Percentiles rank a stretch among this genome's conserved stretches.
These are phyloP conservation scores for Hirsutella rhossiliensis DNA, from an alignment of 2,329 filamentous ascomycete genomes.

Conservation along the genomic window DNA sequence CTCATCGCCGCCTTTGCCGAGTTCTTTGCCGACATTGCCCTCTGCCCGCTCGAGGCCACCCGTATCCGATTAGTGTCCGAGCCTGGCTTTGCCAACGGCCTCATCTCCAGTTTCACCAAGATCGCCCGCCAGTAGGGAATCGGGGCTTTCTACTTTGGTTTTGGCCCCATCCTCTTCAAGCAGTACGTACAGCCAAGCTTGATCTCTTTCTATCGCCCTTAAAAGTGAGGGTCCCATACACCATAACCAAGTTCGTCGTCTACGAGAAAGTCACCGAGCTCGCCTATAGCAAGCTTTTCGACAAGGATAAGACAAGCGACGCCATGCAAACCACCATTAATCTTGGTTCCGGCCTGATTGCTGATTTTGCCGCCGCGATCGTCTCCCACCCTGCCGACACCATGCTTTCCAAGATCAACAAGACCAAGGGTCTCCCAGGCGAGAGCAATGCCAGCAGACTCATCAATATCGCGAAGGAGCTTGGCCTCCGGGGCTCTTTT, in stretches of 20 bases:
- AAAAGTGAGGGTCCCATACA: slow-evolving; percentile 64
- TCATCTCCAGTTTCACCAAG: slow-evolving; percentile 70
- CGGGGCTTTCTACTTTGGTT: slow-evolving; percentile 81
- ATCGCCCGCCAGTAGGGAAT: slow-evolving; percentile 74
- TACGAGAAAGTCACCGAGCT: slow-evolving; percentile 78
- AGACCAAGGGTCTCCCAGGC: slow-evolving; percentile 78
- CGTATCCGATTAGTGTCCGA: slow-evolving; percentile 88
- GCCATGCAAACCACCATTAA: slow-evolving; percentile 68
- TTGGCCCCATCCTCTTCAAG: slow-evolving; percentile 69
- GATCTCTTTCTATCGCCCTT: slow-evolving; percentile 13
- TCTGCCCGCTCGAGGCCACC: too few species aligned
- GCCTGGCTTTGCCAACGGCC: slow-evolving; percentile 72
- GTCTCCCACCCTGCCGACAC: slow-evolving; percentile 87
- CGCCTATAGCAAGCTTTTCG: slow-evolving; percentile 53
- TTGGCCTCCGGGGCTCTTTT: slow-evolving; percentile 68
- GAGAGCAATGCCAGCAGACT: slow-evolving; percentile 71
- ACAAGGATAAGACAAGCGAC: slow-evolving; percentile 59
- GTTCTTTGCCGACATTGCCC: slow-evolving; percentile 66
- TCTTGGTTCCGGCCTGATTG: slow-evolving; percentile 44
- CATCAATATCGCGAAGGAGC: slow-evolving; percentile 80
- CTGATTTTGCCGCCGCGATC: slow-evolving; percentile 72
- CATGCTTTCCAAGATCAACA: slow-evolving; percentile 95
- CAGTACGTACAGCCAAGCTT: too few species aligned
- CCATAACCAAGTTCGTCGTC: slow-evolving; percentile 91
- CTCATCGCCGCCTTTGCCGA: slow-evolving; percentile 53